Evolutionary conservation across 139 green algal genomes (phyloP), one percentile per base, ranked within the genome.

Genomic region (Closterium sp.): DNA sequence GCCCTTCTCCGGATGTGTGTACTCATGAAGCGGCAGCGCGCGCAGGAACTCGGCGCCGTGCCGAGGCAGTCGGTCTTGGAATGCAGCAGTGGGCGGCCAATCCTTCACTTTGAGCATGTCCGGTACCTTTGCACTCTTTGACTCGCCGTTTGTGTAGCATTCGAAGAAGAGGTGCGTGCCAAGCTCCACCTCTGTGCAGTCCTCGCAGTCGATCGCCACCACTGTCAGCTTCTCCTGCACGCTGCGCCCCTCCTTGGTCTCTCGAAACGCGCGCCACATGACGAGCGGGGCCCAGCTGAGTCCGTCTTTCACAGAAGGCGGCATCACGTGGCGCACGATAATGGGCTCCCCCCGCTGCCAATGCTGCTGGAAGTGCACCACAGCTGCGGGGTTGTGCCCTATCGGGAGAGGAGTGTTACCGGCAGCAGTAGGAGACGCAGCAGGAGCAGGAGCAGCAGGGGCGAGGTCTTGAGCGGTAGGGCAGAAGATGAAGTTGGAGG

Each of bases 51-150:
- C 94, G 5, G 70, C 32, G 50, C 87, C 30, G 50, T 95, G 92
- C 19, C 94, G 92, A 7, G 92, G 92, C 28, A 95, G 90, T 31
- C 89, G 24, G 13, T 95, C 90, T 4, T 70, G 22, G 86, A 95
- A 95, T 0, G 87, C 87, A 29, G 27, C 28, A 34, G 94, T 70
- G 0, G 97, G 96, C 0, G 97, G 97, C 94, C 96, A 98, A 95
- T 98, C 97, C 96, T 98, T 98, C 31, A 98, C 95, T 95, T 98
- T 98, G 88, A 97, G 91, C 96, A 98, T 97, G 2, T 95, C 92
- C 1, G 92, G 92, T 38, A 90, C 90, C 28, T 85, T 31, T 21
- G 2, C 34, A 9, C 30, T 32, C 50, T 94, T 31, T 7, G 94
- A 50, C 13, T 91, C 70, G n/a, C 89, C 89, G 22, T 28, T 32